Evolutionary conservation across 2,329 filamentous ascomycete species (phyloP), one percentile per base, ranked within the genome.

Genomic region (Alternaria metachromatica): DNA sequence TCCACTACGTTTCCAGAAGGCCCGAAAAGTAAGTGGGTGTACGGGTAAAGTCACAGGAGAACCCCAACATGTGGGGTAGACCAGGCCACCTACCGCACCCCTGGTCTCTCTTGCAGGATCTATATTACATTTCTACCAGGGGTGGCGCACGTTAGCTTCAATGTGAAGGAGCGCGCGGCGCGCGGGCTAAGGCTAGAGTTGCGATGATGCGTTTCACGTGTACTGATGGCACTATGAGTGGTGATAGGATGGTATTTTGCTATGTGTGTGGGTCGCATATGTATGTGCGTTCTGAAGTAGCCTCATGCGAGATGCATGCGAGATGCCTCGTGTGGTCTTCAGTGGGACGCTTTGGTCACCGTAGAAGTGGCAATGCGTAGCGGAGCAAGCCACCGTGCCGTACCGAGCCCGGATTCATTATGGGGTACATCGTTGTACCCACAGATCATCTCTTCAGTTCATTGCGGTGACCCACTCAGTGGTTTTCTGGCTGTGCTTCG

Each of bases 331-430:
- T 21, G 30, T 21, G 21, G 49, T 6, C 49, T 41, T 23, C 2
- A n/a, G 30, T 41, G 23, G 13, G 13, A 53, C 21, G 49, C 37
- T 20, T 21, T 30, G 18, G 20, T 51, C 28, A 41, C 37, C 13
- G 13, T 37, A 6, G 26, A 28, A 43, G 26, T 59, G 50, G 55
- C 43, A 20, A 50, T 55, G 23, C 37, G 33, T 49, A 58, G 53
- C 58, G 58, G 57, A 37, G 58, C 33, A 48, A 63, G 48, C 50
- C 49, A 65, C 53, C 56, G 54, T 54, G 23, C 64, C 64, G 64
- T 67, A 65, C 53, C 64, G 64, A 57, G 54, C 23, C 53, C 23
- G 41, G 48, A 28, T 28, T 64, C 46, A 61, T 51, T 51, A 58
- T 58, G 37, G 28, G 57, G 50, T 58, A 64, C 57, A 58, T 58